Percentiles rank a stretch among this genome's conserved stretches.
phyloP scores from a whole-genome alignment of 371 early-diverging fungal genomes.

The Rhizopus arrhizus region DNA sequence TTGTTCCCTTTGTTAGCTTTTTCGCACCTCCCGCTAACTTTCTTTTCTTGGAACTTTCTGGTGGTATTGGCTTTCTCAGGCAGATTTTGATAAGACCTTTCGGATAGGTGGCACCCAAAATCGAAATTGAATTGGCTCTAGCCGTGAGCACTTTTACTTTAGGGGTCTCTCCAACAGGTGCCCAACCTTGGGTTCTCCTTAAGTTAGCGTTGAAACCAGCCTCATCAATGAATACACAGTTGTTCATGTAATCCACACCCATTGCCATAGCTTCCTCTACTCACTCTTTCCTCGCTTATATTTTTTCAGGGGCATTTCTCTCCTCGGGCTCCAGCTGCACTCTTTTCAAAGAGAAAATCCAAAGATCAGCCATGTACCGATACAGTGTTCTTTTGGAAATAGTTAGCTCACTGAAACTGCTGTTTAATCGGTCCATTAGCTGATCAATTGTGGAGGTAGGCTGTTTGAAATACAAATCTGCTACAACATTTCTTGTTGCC shows the following conservation, averaged over 20 bases:
- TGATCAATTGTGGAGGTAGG: slow-evolving; percentile 13
- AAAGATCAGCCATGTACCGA: slow-evolving; percentile 12
- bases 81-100: slow-evolving; percentile 14
- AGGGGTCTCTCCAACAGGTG: slow-evolving; percentile 8
- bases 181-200: slow-evolving; percentile 19
- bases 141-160: slow-evolving; percentile 14
- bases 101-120: slow-evolving; percentile 9
- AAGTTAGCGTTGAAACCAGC: slow-evolving; percentile 13
- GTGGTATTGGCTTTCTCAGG: slow-evolving; percentile 16
- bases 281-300: slow-evolving; percentile 20
- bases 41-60: slow-evolving; percentile 12
- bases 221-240: slow-evolving; percentile 17
- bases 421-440: slow-evolving; percentile 5
- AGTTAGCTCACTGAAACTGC: slow-evolving; percentile 3
- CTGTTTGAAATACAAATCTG: slow-evolving; percentile 10
- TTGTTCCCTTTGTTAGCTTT: slow-evolving; percentile 13
- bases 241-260: slow-evolving; percentile 21
- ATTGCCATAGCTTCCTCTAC: slow-evolving; percentile 3
- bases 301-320: slow-evolving; percentile 13
- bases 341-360: slow-evolving; percentile 9
- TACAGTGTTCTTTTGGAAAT: slow-evolving; percentile 11
- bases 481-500: slow-evolving; percentile 5
- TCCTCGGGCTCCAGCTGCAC: slow-evolving; percentile 12
- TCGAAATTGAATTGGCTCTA: slow-evolving; percentile 19
- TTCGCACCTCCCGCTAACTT: slow-evolving; percentile 14